phyloP scores from a whole-genome alignment of 805 yeast genomes.

The Pichia nanzhaoensis region DNA sequence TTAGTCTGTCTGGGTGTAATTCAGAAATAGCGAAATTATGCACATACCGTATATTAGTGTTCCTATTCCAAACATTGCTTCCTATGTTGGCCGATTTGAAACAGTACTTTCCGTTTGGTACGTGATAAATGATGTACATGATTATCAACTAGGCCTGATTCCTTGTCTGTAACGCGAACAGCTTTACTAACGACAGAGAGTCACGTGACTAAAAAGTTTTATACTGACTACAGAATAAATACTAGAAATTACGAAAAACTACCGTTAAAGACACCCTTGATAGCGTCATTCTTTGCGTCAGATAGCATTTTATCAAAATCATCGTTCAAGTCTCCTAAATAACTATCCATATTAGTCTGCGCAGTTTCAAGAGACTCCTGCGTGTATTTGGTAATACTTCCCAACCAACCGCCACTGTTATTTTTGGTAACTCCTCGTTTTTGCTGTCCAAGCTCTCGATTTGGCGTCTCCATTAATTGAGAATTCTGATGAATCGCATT shows the following conservation, averaged over 20 bases:
- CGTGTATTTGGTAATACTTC: conserved; percentile 15
- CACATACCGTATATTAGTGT: conserved; percentile 40
- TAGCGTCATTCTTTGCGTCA: conserved; percentile 26
- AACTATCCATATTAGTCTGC: conserved; percentile 19
- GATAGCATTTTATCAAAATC: conserved; percentile 27
- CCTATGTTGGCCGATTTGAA: no score
- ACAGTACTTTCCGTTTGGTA: no score
- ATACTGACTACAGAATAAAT: no score
- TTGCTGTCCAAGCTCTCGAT: conserved; percentile 6
- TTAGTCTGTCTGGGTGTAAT: no score
- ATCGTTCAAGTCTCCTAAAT: conserved; percentile 26
- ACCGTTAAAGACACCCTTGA: conserved; percentile 25
- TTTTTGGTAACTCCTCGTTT: background rate
- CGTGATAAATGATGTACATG: no score
- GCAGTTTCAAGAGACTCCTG: conserved; percentile 21
- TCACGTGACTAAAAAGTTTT: no score
- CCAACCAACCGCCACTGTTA: conserved; percentile 13
- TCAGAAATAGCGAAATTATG: no score
- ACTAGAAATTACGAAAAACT: conserved; percentile 3
- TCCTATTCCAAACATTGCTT: conserved; percentile 49
- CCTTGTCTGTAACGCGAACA: no score
- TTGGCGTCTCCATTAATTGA: conserved; percentile 17
- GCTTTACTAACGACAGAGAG: no score
- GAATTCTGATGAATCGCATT: conserved; percentile 27
- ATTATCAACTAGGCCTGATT: background rate